phyloP scores from a whole-genome alignment of 768 basidiomycete genomes.

The Tremella yokohamensis region DNA sequence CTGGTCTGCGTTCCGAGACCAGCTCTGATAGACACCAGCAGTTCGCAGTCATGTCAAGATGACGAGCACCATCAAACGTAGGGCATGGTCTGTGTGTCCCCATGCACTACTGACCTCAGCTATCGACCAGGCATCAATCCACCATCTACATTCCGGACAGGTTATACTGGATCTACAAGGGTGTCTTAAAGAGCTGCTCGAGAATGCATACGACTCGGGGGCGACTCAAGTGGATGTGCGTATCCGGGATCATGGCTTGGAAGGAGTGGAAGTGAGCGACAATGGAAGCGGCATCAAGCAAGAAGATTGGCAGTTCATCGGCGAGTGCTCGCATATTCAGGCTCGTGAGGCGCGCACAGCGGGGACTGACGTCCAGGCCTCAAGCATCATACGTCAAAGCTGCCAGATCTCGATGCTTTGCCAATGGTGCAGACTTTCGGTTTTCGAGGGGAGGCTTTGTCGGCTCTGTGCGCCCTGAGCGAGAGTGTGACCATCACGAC shows the following conservation, averaged over 20 bases:
- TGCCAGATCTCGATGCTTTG: slow-evolving; percentile 71
- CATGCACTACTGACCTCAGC: slow-evolving; percentile 41
- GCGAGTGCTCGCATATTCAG: slow-evolving; percentile 31
- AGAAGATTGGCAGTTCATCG: slow-evolving; percentile 68
- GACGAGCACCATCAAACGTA: too few relatives aligned
- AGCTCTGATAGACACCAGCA: too few relatives aligned
- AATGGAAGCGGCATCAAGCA: slow-evolving; percentile 83
- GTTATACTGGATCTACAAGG: slow-evolving; percentile 90
- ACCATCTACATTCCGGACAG: slow-evolving; percentile 88
- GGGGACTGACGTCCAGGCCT: slow-evolving; percentile 58
- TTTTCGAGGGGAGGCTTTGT: slow-evolving; percentile 92
- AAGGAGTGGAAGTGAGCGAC: slow-evolving; percentile 80
- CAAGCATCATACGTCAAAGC: slow-evolving; percentile 92
- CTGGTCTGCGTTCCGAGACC: too few relatives aligned
- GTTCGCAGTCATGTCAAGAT: too few relatives aligned
- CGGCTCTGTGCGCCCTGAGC: slow-evolving; percentile 81
- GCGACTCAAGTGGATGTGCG: slow-evolving; percentile 72
- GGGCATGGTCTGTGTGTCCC: too few relatives aligned
- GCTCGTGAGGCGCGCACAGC: background rate
- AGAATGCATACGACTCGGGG: slow-evolving; percentile 91
- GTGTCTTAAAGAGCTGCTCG: slow-evolving; percentile 91
- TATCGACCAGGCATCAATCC: slow-evolving; percentile 74
- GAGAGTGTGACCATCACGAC: slow-evolving; percentile 70
- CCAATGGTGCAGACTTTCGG: slow-evolving; percentile 75
- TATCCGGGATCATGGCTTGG: slow-evolving; percentile 81